phyloP scores from a whole-genome alignment of 768 basidiomycete species.

The Pulveroboletus sp. region DNA sequence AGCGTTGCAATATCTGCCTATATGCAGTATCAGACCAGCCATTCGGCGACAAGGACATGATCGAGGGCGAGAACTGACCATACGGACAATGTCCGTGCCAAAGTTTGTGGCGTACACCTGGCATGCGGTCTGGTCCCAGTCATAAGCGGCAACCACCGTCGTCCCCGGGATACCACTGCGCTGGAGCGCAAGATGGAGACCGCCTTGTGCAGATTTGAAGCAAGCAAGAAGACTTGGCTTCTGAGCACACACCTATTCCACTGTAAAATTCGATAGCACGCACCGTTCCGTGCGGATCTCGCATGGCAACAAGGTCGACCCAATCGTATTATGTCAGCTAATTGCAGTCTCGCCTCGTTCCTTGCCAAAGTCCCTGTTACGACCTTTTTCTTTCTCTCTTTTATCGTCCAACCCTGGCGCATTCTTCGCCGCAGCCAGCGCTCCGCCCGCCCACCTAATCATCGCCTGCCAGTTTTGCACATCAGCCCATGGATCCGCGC shows the following conservation, averaged over 20 bases:
- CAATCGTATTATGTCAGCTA: slow-evolving; percentile 17
- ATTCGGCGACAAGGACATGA: too few relatives aligned
- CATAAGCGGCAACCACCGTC: slow-evolving; percentile 63
- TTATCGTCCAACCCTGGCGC: slow-evolving; percentile 2
- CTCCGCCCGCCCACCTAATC: not conserved
- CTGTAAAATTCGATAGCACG: slow-evolving; percentile 67
- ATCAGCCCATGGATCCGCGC: slow-evolving; percentile 8
- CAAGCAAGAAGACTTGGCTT: not conserved
- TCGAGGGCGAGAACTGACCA: slow-evolving; percentile 7
- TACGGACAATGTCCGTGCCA: slow-evolving; percentile 44
- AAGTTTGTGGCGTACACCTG: slow-evolving; percentile 67
- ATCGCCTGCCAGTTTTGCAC: not conserved
- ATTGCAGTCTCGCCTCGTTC: slow-evolving; percentile 17
- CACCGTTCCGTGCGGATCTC: slow-evolving; percentile 9
- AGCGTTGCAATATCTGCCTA: slow-evolving; percentile 64
- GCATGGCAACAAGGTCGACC: not conserved
- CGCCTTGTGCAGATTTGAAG: slow-evolving; percentile 48
- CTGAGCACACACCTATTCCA: slow-evolving; percentile 61
- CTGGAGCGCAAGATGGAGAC: slow-evolving; percentile 65
- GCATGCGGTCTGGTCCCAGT: slow-evolving; percentile 78
- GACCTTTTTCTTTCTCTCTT: slow-evolving; percentile 3
- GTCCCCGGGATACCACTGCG: slow-evolving; percentile 46
- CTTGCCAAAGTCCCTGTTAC: slow-evolving; percentile 1
- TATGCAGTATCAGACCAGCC: slow-evolving; percentile 2
- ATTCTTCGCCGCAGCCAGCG: not conserved